Evolutionary conservation across 2,329 filamentous ascomycete genomes (phyloP).

Genomic region (Acephala macrosclerotiorum): DNA sequence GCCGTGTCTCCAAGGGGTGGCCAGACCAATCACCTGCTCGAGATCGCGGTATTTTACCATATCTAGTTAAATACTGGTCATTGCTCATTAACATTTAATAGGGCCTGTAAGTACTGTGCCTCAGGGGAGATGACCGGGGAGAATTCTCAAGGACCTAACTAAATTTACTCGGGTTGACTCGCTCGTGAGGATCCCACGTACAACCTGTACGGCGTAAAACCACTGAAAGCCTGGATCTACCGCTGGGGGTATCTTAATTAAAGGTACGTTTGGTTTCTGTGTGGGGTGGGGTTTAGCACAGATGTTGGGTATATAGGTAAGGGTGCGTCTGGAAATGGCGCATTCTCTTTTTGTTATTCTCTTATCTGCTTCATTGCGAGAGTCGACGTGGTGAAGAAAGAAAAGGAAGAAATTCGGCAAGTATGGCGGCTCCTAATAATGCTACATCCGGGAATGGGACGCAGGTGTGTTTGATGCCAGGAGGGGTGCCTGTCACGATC

Average conservation of each 20-base stretch:
- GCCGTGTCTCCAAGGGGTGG: too few relatives aligned
- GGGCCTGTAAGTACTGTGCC: neutral
- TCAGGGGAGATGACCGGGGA: neutral
- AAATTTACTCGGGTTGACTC: neutral
- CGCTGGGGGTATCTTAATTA: neutral
- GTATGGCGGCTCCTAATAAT: neutral
- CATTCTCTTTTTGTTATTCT: neutral
- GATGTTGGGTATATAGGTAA: slow-evolving; percentile 5
- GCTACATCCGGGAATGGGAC: neutral
- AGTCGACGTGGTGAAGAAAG: neutral
- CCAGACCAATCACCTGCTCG: too few relatives aligned
- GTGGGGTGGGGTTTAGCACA: neutral
- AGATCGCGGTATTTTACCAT: too few relatives aligned
- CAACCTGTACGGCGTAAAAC: neutral
- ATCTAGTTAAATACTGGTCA: too few relatives aligned
- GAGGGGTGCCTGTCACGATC: slow-evolving; percentile 17
- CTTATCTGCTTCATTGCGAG: neutral
- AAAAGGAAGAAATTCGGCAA: neutral
- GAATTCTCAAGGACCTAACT: too few relatives aligned
- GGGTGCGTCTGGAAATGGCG: neutral
- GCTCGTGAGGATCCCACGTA: neutral
- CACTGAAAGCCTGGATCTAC: neutral
- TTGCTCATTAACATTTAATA: too few relatives aligned
- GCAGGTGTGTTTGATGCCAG: slow-evolving; percentile 16
- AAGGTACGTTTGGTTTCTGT: neutral